A percentile compares a stretch with the other conserved stretches of the same genome.
These are phyloP conservation scores for Pontederia crassipes DNA, from an alignment of 176 grass and related monocot species.

Conservation along the genomic window DNA sequence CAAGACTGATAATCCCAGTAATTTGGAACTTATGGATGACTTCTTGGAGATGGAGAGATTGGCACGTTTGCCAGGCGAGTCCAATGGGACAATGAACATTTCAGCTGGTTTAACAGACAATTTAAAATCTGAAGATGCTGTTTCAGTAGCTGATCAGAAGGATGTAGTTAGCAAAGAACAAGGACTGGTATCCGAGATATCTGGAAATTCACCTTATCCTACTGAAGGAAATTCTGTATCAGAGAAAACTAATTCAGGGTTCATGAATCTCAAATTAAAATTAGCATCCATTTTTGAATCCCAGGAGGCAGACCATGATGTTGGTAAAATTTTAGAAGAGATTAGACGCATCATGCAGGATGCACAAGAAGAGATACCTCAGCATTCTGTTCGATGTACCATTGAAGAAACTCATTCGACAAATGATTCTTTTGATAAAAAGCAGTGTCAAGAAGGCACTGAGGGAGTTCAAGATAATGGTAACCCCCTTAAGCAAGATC, in stretches of 20 bases:
- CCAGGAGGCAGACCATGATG: constrained; percentile 38
- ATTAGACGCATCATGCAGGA: constrained; percentile 81
- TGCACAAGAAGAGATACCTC: constrained; percentile 53
- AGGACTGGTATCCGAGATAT: constrained; percentile 19
- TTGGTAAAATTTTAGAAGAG: constrained; percentile 44
- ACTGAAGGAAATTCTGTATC: constrained; percentile 24
- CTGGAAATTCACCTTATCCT: constrained; percentile 35
- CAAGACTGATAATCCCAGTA: constrained; percentile 43
- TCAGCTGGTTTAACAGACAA: constrained; percentile 38
- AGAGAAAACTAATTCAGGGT: constrained; percentile 16
- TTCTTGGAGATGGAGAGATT: constrained; percentile 99
- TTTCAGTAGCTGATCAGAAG: constrained; percentile 32
- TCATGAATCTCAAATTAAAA: constrained; percentile 62
- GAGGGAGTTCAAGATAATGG: constrained; percentile 22
- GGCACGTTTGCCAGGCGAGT: constrained; percentile 56
- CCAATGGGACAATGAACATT: constrained; percentile 19
- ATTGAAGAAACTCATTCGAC: constrained; percentile 22
- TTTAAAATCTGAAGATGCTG: constrained; percentile 47
- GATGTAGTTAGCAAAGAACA: constrained; percentile 31
- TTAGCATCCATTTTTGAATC: constrained; percentile 67
- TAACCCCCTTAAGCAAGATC: constrained; percentile 27
- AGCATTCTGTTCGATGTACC: constrained; percentile 3
- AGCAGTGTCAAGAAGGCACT: constrained; percentile 12
- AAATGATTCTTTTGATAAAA: constrained; percentile 17
- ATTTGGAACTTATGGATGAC: constrained; percentile 98